phyloP scores from a whole-genome alignment of 495 filamentous ascomycete species.

The Diplogelasinospora grovesii region DNA sequence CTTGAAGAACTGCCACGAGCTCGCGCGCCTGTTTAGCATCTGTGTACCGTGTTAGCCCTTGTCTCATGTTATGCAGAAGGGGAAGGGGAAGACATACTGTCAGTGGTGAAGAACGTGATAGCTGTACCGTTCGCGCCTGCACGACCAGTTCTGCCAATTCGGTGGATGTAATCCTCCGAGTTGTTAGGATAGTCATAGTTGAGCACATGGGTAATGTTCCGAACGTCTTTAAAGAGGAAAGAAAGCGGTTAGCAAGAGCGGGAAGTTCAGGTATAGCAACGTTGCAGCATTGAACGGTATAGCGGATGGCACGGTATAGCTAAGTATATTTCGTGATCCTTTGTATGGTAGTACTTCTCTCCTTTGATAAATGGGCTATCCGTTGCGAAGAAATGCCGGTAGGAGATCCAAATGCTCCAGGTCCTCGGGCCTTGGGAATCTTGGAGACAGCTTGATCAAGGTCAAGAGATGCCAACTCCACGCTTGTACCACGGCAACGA shows the following conservation, averaged over 20 bases:
- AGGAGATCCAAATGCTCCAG: slow-evolving; percentile 56
- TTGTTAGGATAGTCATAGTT: slow-evolving; percentile 99
- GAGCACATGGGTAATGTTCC: slow-evolving; percentile 99
- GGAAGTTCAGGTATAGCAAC: slow-evolving; percentile 47
- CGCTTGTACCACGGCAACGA: slow-evolving; percentile 56
- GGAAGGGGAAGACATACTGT: slow-evolving; percentile 61
- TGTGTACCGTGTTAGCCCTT: slow-evolving; percentile 36
- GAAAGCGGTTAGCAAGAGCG: slow-evolving; percentile 80
- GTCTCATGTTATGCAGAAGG: slow-evolving; percentile 1
- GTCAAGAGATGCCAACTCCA: slow-evolving; percentile 69
- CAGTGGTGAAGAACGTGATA: slow-evolving; percentile 96
- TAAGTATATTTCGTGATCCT: slow-evolving; percentile 62
- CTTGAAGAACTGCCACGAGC: slow-evolving; percentile 81
- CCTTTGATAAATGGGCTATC: slow-evolving; percentile 50
- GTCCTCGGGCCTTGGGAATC: slow-evolving; percentile 55
- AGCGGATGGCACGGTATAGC: slow-evolving; percentile 33
- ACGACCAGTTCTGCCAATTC: slow-evolving; percentile 95
- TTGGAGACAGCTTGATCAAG: slow-evolving; percentile 51
- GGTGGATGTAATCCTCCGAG: slow-evolving; percentile 98
- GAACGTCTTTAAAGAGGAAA: slow-evolving; percentile 78
- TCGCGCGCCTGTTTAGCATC: slow-evolving; percentile 97
- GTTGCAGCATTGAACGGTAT: slow-evolving; percentile 47
- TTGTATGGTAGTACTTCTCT: slow-evolving; percentile 54
- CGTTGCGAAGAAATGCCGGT: slow-evolving; percentile 48
- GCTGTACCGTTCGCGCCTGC: slow-evolving; percentile 88